Base-by-base conservation (phyloP, 192 early-diverging fungal species). In the Coemansia sp. region DNA sequence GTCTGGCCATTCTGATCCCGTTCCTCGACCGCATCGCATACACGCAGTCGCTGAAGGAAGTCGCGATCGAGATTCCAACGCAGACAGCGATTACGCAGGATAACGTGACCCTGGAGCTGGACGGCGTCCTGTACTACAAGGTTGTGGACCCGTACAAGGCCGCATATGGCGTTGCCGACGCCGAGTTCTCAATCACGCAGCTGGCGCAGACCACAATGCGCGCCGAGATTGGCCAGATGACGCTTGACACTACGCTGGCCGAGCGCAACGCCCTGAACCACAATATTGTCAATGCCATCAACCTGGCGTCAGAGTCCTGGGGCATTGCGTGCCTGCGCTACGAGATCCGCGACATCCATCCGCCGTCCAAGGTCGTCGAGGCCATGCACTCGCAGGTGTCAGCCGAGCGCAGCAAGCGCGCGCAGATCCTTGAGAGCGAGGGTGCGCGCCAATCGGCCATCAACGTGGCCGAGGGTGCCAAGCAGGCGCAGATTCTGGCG, bases 131-230 rank as follows among this genome's bases (percentile, higher is more conserved):
- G 38, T 98, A 98, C 76, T 96, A 93, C 83, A 80, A 84, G 62
- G 86, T 96, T 4, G 70, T 90, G 5, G 93, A 96, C 62, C 89
- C 95, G 1, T 96, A 92, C 80, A 90, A 92, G 76, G 88, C 90
- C 3, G 91, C 89, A 4, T 98, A 98, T 70, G 94, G 94, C 19
- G 90, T 97, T 5, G 92, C 92, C 52, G 84, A 98, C 67, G 87
- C 90, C 22, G 92, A 95, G 66, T 98, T 93, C 77, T 92, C 95
- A 11, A 79, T 98, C 32, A 83, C 91, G 5, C 95, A 98, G 71
- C 81, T 98, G 53, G 95, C 95, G n/a, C 95, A 98, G 70, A 98
- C 95, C 5, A 95, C 95, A 0, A 96, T 98, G 95, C 88, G 95
- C 32, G 94, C 95, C 4, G 95, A 98, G 64, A 98, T 98, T 63